These are phyloP conservation scores for Colletotrichum sojae DNA, from an alignment of 2,329 filamentous ascomycete species.

Conservation along the genomic window DNA sequence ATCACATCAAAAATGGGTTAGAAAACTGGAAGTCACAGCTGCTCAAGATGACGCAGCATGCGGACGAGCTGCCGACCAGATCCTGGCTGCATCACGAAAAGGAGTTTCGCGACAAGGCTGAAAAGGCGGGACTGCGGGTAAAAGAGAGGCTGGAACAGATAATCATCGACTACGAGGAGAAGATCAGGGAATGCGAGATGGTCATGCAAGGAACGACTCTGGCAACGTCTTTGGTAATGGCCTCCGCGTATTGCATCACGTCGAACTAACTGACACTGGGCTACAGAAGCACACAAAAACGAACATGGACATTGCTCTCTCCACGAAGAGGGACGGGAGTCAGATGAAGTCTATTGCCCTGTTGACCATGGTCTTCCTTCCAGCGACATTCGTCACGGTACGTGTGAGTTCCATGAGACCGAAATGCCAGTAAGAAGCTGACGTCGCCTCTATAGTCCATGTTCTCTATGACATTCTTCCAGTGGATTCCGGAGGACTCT, in stretches of 20 bases:
- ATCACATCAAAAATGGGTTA: not conserved
- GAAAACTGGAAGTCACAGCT: not conserved
- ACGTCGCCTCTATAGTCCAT: not conserved
- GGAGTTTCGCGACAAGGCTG: not conserved
- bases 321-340: constrained; percentile 7
- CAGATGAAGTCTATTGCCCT: constrained; percentile 20
- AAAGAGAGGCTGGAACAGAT: constrained; percentile 37
- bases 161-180: constrained; percentile 39
- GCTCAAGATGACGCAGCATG: not conserved
- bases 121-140: constrained; percentile 7
- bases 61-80: not conserved
- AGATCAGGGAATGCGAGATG: constrained; percentile 39
- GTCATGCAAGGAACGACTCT: constrained; percentile 41
- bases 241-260: too few species aligned
- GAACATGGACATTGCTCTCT: not conserved
- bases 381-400: constrained; percentile 20
- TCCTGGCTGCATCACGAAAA: not conserved
- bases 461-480: constrained; percentile 7
- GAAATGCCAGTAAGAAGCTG: too few species aligned
- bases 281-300: not conserved
- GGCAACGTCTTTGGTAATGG: constrained; percentile 39
- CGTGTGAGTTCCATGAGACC: not conserved
- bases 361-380: constrained; percentile 22
- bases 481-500: not conserved
- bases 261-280: not conserved